Evolutionary conservation across 2,329 filamentous ascomycete genomes (phyloP).

Genomic region (Aspergillus persii): DNA sequence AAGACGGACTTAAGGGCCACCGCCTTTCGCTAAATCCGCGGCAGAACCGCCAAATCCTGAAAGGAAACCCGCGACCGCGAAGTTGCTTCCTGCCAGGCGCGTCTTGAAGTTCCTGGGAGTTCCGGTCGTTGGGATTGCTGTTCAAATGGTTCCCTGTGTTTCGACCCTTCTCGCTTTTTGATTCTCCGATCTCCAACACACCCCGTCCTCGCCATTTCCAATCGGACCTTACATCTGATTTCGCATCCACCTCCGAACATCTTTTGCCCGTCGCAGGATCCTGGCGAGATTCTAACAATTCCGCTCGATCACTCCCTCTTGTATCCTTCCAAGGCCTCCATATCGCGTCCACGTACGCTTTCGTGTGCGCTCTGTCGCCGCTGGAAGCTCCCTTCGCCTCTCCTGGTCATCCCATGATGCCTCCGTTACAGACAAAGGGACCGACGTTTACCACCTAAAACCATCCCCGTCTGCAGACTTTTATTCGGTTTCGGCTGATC

Average conservation of each 20-base stretch:
- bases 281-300: not conserved
- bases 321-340: not conserved
- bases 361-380: not conserved
- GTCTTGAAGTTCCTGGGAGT: not conserved
- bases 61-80: slow-evolving; percentile 5
- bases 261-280: not conserved
- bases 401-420: slow-evolving; percentile 13
- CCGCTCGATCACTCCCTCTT: not conserved
- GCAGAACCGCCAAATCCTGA: slow-evolving; percentile 16
- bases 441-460: slow-evolving; percentile 8
- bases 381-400: not conserved
- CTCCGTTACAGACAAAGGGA: slow-evolving; percentile 6
- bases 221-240: not conserved
- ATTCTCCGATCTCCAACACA: not conserved
- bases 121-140: not conserved
- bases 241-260: slow-evolving; percentile 13
- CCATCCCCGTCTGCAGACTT: not conserved
- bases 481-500: not conserved
- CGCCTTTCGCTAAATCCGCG: slow-evolving; percentile 15
- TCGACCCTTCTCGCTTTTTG: not conserved
- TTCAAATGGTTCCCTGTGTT: not conserved
- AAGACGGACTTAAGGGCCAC: slow-evolving; percentile 9
- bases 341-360: not conserved
- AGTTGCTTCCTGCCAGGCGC: slow-evolving; percentile 1
- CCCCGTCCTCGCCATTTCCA: not conserved